A percentile compares a stretch with the other conserved stretches of the same genome.
Evolutionary conservation across 495 filamentous ascomycete genomes (phyloP).

Genomic region (Penicillium tannophilum): DNA sequence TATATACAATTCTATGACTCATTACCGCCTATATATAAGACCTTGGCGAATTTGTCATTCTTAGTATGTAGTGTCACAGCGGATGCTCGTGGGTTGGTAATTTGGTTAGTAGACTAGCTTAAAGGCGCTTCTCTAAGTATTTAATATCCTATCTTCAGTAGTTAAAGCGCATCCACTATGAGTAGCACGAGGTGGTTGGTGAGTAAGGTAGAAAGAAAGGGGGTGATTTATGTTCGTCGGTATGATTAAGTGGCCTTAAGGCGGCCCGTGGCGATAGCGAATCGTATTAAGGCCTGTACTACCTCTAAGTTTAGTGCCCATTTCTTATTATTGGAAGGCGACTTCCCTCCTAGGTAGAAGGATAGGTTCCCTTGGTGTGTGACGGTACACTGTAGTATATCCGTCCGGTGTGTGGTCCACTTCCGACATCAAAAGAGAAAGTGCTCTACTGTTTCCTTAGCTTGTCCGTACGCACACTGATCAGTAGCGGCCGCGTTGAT

Average conservation of each 20-base stretch:
- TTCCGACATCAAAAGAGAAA: conserved; percentile 3
- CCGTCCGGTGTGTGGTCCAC: not conserved
- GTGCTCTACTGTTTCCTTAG: not conserved
- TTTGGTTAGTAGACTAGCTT: too few species aligned
- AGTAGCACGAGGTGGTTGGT: not conserved
- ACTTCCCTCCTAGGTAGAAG: not conserved
- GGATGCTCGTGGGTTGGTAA: too few species aligned
- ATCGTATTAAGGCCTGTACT: not conserved
- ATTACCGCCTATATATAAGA: too few species aligned
- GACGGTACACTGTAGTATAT: not conserved
- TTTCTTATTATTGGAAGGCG: not conserved
- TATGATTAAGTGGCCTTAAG: not conserved
- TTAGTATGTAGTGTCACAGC: too few species aligned
- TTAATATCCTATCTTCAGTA: not conserved
- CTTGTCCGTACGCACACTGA: conserved; percentile 32
- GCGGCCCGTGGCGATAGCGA: not conserved
- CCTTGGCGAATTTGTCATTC: too few species aligned
- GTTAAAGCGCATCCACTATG: not conserved
- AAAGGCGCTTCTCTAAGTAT: too few species aligned
- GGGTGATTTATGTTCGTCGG: not conserved
- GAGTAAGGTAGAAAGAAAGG: not conserved
- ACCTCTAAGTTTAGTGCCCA: not conserved
- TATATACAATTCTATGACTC: too few species aligned
- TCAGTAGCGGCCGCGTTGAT: conserved; percentile 28
- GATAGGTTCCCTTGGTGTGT: not conserved